These are phyloP conservation scores for Diaporthe caulivora DNA, from an alignment of 2,329 filamentous ascomycete species.

Conservation along the genomic window DNA sequence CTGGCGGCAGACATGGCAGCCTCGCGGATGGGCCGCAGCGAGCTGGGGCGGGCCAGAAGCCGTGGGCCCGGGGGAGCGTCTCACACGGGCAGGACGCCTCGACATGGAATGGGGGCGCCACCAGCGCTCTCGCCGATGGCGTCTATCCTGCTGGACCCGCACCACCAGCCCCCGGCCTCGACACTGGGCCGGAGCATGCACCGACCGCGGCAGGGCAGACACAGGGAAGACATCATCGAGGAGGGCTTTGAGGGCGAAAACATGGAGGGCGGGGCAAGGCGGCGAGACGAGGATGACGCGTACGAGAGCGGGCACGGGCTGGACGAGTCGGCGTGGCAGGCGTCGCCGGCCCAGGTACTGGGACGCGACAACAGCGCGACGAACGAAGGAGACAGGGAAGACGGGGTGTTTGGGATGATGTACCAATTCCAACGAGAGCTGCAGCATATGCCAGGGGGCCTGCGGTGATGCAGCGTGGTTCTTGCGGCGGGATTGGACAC, in stretches of 20 bases:
- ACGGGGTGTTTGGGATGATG: constrained; percentile 69
- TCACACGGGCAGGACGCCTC: constrained; percentile 55
- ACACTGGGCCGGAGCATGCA: constrained; percentile 61
- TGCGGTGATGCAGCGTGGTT: constrained; percentile 42
- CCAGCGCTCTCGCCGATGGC: constrained; percentile 75
- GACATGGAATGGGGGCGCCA: constrained; percentile 57
- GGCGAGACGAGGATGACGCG: constrained; percentile 71
- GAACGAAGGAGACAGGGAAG: constrained; percentile 60
- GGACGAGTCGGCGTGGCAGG: constrained; percentile 72
- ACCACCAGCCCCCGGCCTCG: constrained; percentile 75
- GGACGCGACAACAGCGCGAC: constrained; percentile 65
- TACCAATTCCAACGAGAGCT: constrained; percentile 71
- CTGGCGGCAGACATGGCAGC: constrained; percentile 67
- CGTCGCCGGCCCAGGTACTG: constrained; percentile 63
- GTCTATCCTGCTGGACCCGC: constrained; percentile 80
- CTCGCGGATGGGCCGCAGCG: constrained; percentile 61
- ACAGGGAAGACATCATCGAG: constrained; percentile 67
- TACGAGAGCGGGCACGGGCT: constrained; percentile 64
- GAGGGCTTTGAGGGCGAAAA: constrained; percentile 64
- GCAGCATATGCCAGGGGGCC: constrained; percentile 49
- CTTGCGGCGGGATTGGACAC: neutral
- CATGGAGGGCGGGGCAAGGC: constrained; percentile 54
- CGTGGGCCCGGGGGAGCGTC: constrained; percentile 52
- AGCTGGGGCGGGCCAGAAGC: constrained; percentile 55
- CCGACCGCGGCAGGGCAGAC: constrained; percentile 53